Evolutionary conservation across 371 early-diverging fungal species (phyloP).

Genomic region (Rhizopus microsporus): DNA sequence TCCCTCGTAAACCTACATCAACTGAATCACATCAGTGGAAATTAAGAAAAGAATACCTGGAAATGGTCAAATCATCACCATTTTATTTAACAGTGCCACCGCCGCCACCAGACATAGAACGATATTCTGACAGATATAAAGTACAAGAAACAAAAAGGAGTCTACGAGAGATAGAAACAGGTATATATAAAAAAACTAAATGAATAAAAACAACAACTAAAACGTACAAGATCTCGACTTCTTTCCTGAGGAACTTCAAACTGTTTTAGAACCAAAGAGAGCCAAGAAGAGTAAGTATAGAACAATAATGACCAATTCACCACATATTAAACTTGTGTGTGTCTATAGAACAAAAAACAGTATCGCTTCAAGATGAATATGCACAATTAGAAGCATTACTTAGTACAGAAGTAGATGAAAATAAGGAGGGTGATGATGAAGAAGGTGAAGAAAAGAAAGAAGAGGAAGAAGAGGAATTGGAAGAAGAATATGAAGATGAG

Average conservation of each 20-base stretch:
- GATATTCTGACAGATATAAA: slow-evolving; percentile 54
- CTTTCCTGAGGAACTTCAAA: slow-evolving; percentile 54
- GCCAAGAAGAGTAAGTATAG: slow-evolving; percentile 37
- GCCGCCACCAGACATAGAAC: slow-evolving; percentile 47
- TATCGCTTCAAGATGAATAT: slow-evolving; percentile 22
- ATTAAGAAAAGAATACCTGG: slow-evolving; percentile 32
- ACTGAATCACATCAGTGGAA: slow-evolving; percentile 38
- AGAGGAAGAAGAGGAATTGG: slow-evolving; percentile 32
- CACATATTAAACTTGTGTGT: not conserved
- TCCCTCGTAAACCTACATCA: slow-evolving; percentile 44
- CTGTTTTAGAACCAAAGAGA: slow-evolving; percentile 43
- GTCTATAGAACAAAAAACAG: slow-evolving; percentile 27
- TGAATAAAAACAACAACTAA: not conserved
- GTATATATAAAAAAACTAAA: slow-evolving; percentile 13
- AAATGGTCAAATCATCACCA: slow-evolving; percentile 36
- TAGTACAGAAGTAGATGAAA: slow-evolving; percentile 27
- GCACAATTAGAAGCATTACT: slow-evolving; percentile 39
- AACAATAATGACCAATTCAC: not conserved
- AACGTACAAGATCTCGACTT: slow-evolving; percentile 41
- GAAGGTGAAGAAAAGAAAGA: slow-evolving; percentile 33
- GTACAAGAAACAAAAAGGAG: slow-evolving; percentile 24
- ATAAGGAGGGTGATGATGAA: slow-evolving; percentile 30
- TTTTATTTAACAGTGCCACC: slow-evolving; percentile 37
- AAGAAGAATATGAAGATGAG: slow-evolving; percentile 53
- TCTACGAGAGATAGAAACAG: slow-evolving; percentile 45